Evolutionary conservation across 345 rosid genomes (phyloP).

Genomic region (Ceriops zippeliana): DNA sequence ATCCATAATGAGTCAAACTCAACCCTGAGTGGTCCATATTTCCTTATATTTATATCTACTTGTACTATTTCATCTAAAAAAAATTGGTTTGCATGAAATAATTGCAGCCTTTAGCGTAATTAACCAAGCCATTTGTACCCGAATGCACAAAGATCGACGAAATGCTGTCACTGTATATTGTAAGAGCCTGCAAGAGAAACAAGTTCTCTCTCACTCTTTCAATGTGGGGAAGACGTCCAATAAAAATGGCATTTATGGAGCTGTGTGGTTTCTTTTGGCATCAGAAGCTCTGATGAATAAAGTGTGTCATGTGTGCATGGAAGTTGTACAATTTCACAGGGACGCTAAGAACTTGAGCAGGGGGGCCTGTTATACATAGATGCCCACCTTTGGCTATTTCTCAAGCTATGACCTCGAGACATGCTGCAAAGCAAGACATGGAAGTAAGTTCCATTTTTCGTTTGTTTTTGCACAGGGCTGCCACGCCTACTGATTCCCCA

Average conservation of each 20-base stretch:
- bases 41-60: background rate
- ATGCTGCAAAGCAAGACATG: constrained; percentile 11
- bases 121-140: background rate
- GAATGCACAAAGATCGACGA: background rate
- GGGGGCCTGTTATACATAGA: constrained; percentile 1
- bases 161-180: constrained; percentile 1
- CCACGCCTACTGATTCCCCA: constrained; percentile 14
- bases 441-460: constrained; percentile 19
- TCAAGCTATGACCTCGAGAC: constrained; percentile 12
- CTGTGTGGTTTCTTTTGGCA: constrained; percentile 11
- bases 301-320: background rate
- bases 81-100: background rate
- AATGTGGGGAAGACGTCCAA: constrained; percentile 15
- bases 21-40: too few species aligned
- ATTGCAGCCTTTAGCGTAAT: background rate
- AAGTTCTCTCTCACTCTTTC: background rate
- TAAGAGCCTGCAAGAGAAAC: background rate
- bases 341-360: background rate
- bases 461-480: constrained; percentile 15
- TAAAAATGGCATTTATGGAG: constrained; percentile 7
- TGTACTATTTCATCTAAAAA: background rate
- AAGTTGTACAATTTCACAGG: constrained; percentile 6
- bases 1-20: too few species aligned
- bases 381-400: background rate
- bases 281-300: constrained; percentile 1